phyloP scores from a whole-genome alignment of 169 alveolate genomes.

The Cryptosporidium bovis region DNA sequence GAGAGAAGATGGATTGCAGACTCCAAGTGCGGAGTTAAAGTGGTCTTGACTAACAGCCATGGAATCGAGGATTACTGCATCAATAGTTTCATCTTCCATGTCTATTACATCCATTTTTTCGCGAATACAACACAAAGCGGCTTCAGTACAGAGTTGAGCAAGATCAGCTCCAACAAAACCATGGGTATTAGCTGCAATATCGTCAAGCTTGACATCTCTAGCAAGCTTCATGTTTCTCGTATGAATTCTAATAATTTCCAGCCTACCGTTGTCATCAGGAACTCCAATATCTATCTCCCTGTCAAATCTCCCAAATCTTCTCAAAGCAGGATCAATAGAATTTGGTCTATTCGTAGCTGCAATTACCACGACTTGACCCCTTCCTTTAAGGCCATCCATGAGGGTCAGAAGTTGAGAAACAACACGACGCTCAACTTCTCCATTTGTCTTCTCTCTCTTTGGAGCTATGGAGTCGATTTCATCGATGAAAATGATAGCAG shows the following conservation, averaged over 20 bases:
- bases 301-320: constrained; percentile 99
- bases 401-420: constrained; percentile 98
- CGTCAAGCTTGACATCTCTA: constrained; percentile 97
- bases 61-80: constrained; percentile 96
- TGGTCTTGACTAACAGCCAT: constrained; percentile 99
- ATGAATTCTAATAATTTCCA: constrained; percentile 98
- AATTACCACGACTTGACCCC: constrained; percentile 99
- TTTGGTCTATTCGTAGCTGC: constrained; percentile 99
- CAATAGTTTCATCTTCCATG: constrained; percentile 95
- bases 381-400: constrained; percentile 99
- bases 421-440: constrained; percentile 99
- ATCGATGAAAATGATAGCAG: constrained; percentile 99
- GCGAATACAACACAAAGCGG: constrained; percentile 98
- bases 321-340: constrained; percentile 98
- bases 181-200: constrained; percentile 98
- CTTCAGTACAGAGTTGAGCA: constrained; percentile 97
- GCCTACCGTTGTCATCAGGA: constrained; percentile 99
- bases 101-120: constrained; percentile 99
- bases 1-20: constrained; percentile 96
- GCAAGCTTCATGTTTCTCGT: constrained; percentile 98
- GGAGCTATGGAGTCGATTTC: constrained; percentile 99
- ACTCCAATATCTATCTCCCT: constrained; percentile 99
- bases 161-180: constrained; percentile 98
- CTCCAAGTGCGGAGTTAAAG: constrained; percentile 95
- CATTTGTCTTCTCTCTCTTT: constrained; percentile 98